Evolutionary conservation across 192 early-diverging fungal genomes (phyloP), one percentile per base, ranked within the genome.

Genomic region (Polychytrium aggregatum): DNA sequence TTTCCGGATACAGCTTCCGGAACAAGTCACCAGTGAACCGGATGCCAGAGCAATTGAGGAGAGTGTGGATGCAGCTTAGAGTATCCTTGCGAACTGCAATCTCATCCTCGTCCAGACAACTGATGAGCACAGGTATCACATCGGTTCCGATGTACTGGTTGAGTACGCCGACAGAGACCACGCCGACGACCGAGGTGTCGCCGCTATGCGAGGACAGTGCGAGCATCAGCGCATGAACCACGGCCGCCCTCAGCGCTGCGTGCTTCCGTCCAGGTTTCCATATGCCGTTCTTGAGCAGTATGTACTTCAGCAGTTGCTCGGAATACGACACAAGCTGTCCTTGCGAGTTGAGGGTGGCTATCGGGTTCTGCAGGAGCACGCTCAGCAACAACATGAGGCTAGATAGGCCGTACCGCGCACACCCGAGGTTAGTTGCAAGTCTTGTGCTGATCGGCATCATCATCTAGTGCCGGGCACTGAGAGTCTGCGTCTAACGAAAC

Each of bases 231-330:
- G 25, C n/a, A n/a, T n/a, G 17, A 36, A 48, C 2, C 35, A 18
- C 22, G n/a, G 53, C 42, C n/a, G n/a, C n/a, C n/a, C n/a, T n/a
- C n/a, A n/a, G n/a, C n/a, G n/a, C n/a, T n/a, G n/a, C n/a, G n/a
- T n/a, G n/a, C 28, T 74, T 73, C 9, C 60, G 48, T 5, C 75
- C 73, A 8, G 69, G 45, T 37, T 52, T 44, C 75, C 75, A 78
- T 31, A 74, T 47, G 27, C 36, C 56, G 40, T 48, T 59, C 1
- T 55, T 35, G 6, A 66, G 24, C 6, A 71, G 44, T 21, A 71
- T 49, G 18, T 68, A 18, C 28, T 33, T 42, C 26, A 75, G 54
- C 2, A 74, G 29, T n/a, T 29, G 3, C 17, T 25, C n/a, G 13
- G 57, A 36, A 29, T 74, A 41, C 1, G 18, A 26, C 14, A 34